A percentile compares a stretch with the other conserved stretches of the same genome.
Evolutionary conservation across 2,329 filamentous ascomycete genomes (phyloP).

Genomic region (Dactylellina drechsleri): DNA sequence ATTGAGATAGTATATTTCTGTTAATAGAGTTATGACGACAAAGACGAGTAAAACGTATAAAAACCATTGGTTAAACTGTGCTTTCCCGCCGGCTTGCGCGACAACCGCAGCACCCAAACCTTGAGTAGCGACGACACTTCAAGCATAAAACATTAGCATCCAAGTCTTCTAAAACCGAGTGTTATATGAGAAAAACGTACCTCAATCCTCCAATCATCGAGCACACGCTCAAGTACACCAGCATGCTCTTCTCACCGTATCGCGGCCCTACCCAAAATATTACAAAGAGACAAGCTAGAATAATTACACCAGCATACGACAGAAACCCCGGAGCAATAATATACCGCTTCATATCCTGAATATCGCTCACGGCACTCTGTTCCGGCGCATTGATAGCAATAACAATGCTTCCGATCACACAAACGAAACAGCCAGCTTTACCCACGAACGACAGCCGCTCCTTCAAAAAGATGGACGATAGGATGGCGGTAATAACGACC

Average conservation of each 20-base stretch:
- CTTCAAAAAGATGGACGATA: conserved; percentile 95
- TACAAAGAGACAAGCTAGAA: conserved; percentile 76
- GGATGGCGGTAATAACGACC: conserved; percentile 88
- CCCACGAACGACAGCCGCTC: conserved; percentile 94
- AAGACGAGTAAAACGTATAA: conserved; percentile 91
- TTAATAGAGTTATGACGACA: conserved; percentile 85
- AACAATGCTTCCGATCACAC: conserved; percentile 89
- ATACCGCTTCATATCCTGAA: conserved; percentile 90
- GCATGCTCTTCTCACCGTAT: conserved; percentile 96
- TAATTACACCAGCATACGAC: conserved; percentile 81
- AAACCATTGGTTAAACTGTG: conserved; percentile 98
- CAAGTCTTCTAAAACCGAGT: neutral
- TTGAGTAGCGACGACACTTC: conserved; percentile 87
- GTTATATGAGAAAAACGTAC: conserved; percentile 24
- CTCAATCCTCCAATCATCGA: conserved; percentile 90
- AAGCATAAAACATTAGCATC: conserved; percentile 2
- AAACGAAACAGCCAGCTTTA: conserved; percentile 94
- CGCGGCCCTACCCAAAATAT: conserved; percentile 84
- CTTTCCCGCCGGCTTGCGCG: conserved; percentile 80
- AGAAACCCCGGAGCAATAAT: conserved; percentile 89
- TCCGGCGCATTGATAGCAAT: conserved; percentile 93
- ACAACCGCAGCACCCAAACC: conserved; percentile 91
- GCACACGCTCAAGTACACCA: conserved; percentile 96
- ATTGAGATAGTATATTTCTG: conserved; percentile 94
- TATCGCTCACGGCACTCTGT: conserved; percentile 83